Conservation (phyloP, 371 early-diverging fungal genomes). For the Phascolomyces articulosus region DNA sequence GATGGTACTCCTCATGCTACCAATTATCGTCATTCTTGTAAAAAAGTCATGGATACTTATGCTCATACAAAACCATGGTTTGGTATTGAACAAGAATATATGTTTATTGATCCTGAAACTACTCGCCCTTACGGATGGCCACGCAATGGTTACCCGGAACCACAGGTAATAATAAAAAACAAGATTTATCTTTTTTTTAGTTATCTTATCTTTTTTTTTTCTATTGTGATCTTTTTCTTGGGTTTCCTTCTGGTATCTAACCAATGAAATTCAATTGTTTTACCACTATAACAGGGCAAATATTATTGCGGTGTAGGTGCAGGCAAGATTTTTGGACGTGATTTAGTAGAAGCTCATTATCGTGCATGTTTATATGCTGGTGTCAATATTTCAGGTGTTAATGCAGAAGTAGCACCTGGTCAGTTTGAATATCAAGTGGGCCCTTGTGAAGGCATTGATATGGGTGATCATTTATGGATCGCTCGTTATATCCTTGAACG, state of each 20-base stretch:
- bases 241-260: slow-evolving; percentile 40
- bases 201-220: slow-evolving; percentile 15
- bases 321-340: slow-evolving; percentile 54
- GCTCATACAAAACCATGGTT: slow-evolving; percentile 59
- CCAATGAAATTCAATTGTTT: not conserved
- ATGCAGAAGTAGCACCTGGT: slow-evolving; percentile 62
- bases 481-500: slow-evolving; percentile 61
- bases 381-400: slow-evolving; percentile 58
- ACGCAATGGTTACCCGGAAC: slow-evolving; percentile 59
- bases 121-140: slow-evolving; percentile 62
- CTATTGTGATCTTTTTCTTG: too few relatives aligned
- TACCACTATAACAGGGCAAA: too few relatives aligned
- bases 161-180: slow-evolving; percentile 40
- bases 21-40: slow-evolving; percentile 46
- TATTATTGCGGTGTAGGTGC: slow-evolving; percentile 67
- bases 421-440: slow-evolving; percentile 69
- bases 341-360: slow-evolving; percentile 66
- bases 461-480: slow-evolving; percentile 63
- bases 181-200: not conserved
- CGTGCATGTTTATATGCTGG: slow-evolving; percentile 64
- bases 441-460: slow-evolving; percentile 60
- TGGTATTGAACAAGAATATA: slow-evolving; percentile 67
- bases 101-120: slow-evolving; percentile 58
- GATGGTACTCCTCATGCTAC: slow-evolving; percentile 55
- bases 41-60: slow-evolving; percentile 45